phyloP scores from a whole-genome alignment of 176 grass and related monocot genomes.

The Paspalum vaginatum region DNA sequence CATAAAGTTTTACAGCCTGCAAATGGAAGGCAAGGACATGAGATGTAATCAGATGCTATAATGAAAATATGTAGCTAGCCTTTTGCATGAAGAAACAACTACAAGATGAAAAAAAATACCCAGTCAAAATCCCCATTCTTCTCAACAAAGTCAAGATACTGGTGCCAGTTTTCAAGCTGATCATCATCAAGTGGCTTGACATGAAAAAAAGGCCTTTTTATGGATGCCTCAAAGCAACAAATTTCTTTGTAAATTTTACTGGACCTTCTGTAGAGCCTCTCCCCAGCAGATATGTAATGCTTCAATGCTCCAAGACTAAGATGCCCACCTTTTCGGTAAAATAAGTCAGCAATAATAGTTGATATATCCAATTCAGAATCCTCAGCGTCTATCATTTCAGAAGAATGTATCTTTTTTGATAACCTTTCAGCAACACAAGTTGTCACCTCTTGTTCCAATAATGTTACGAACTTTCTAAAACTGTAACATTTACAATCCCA shows the following conservation, averaged over 20 bases:
- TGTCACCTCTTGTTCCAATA: slow-evolving; percentile 66
- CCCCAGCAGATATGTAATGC: slow-evolving; percentile 67
- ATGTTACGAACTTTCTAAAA: slow-evolving; percentile 76
- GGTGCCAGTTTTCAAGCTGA: slow-evolving; percentile 91
- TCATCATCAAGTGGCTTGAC: slow-evolving; percentile 77
- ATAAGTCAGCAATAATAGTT: slow-evolving; percentile 51
- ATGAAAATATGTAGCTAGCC: slow-evolving; percentile 29
- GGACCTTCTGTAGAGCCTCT: slow-evolving; percentile 69
- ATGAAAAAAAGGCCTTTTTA: slow-evolving; percentile 83
- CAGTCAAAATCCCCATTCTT: slow-evolving; percentile 94
- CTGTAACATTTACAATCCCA: slow-evolving; percentile 54
- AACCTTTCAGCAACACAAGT: slow-evolving; percentile 42
- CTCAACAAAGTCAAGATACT: slow-evolving; percentile 91
- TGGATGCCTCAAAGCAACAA: slow-evolving; percentile 66
- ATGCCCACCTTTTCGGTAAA: slow-evolving; percentile 43
- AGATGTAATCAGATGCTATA: slow-evolving; percentile 36
- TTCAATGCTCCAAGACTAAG: slow-evolving; percentile 57
- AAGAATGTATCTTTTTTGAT: slow-evolving; percentile 39
- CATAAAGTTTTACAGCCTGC: slow-evolving; percentile 92
- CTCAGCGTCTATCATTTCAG: slow-evolving; percentile 48
- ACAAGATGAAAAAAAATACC: slow-evolving; percentile 57
- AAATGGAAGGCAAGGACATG: slow-evolving; percentile 40
- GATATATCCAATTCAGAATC: slow-evolving; percentile 57
- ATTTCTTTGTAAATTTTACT: slow-evolving; percentile 77
- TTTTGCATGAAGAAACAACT: slow-evolving; percentile 11